These are phyloP conservation scores for Fusarium nematophilum DNA, from an alignment of 2,329 filamentous ascomycete genomes.

Conservation along the genomic window DNA sequence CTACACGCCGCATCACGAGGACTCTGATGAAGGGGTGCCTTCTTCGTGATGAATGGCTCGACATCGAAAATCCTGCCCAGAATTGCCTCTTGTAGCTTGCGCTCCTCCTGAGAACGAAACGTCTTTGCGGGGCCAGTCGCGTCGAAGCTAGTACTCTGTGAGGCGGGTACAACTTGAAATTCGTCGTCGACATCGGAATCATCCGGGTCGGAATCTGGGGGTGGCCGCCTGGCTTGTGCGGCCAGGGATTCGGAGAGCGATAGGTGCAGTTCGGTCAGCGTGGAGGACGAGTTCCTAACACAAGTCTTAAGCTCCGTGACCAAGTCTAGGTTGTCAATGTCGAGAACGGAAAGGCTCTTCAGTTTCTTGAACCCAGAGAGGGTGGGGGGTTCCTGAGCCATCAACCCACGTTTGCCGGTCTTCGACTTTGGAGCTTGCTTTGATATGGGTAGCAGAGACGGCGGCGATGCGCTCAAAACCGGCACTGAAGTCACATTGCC, in stretches of 20 bases:
- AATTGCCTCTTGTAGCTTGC: conserved; percentile 64
- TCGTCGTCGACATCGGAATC: conserved; percentile 68
- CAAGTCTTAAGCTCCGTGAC: conserved; percentile 67
- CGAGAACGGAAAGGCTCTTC: conserved; percentile 64
- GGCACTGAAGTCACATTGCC: conserved; percentile 25
- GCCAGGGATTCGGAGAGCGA: conserved; percentile 69
- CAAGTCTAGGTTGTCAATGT: conserved; percentile 69
- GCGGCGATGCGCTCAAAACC: conserved; percentile 39
- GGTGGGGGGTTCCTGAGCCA: conserved; percentile 59
- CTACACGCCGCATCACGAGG: conserved; percentile 23
- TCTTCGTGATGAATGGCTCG: conserved; percentile 55
- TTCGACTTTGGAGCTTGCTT: conserved; percentile 52
- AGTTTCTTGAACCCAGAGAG: conserved; percentile 68
- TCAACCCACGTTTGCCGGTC: conserved; percentile 45
- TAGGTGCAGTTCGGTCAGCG: conserved; percentile 65
- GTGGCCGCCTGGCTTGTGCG: conserved; percentile 50
- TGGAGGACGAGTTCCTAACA: conserved; percentile 64
- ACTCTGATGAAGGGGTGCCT: conserved; percentile 44
- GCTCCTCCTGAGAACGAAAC: conserved; percentile 63
- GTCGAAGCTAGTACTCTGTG: conserved; percentile 49
- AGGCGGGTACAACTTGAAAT: conserved; percentile 57
- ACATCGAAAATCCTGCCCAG: conserved; percentile 65
- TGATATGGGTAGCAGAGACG: conserved; percentile 48
- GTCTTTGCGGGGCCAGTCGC: conserved; percentile 57
- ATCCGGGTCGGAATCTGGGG: conserved; percentile 55